Evolutionary conservation across 2,329 filamentous ascomycete genomes (phyloP).

Genomic region (Colletotrichum sp.): DNA sequence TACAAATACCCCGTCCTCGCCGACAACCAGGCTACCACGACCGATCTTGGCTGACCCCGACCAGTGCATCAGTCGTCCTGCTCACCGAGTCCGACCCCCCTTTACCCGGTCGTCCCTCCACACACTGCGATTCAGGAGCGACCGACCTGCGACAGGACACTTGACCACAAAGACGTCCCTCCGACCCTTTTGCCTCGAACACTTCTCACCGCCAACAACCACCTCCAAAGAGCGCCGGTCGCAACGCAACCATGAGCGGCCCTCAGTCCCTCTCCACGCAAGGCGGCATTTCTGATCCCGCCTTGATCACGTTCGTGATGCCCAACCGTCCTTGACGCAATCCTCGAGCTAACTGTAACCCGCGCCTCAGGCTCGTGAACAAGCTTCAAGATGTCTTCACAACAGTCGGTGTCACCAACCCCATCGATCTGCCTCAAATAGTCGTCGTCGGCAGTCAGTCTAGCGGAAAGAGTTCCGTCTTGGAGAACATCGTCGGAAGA

Average conservation of each 20-base stretch:
- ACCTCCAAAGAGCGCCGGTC: not conserved
- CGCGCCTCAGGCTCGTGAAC: conserved; percentile 77
- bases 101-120: conserved; percentile 10
- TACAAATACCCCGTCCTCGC: conserved; percentile 1
- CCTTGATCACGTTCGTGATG: conserved; percentile 65
- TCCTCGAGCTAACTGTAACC: conserved; percentile 21
- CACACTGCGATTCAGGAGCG: conserved; percentile 16
- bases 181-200: not conserved
- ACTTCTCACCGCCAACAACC: not conserved
- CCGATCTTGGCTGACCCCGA: not conserved
- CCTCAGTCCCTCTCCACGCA: conserved; percentile 5
- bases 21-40: not conserved
- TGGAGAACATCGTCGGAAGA: conserved; percentile 98
- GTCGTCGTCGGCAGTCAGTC: conserved; percentile 98
- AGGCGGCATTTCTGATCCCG: conserved; percentile 70
- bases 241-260: conserved; percentile 19
- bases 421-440: conserved; percentile 98
- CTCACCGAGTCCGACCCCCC: conserved; percentile 1
- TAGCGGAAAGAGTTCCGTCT: conserved; percentile 97
- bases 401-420: conserved; percentile 98
- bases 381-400: conserved; percentile 99
- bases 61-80: not conserved
- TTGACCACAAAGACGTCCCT: conserved; percentile 10
- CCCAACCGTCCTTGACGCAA: conserved; percentile 2
- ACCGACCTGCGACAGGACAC: conserved; percentile 20